Conservation (phyloP, 192 early-diverging fungal genomes). For the Helicostylum pulchrum region DNA sequence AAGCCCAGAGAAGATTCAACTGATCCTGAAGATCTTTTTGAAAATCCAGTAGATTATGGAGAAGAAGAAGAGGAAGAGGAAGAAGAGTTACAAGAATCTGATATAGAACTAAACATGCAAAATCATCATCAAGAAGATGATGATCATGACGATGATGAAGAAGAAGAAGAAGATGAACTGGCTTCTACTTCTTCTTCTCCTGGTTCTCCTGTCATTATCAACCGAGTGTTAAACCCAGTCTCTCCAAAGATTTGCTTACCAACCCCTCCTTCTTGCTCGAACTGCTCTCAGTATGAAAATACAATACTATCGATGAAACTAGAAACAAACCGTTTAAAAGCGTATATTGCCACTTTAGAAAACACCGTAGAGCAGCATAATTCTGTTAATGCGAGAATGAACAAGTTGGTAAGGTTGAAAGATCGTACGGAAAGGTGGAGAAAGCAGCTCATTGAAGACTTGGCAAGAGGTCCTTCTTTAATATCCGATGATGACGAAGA, state of each 20-base stretch:
- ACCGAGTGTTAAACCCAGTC: too few species aligned
- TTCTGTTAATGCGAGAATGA: background rate
- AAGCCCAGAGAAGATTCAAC: constrained; percentile 3
- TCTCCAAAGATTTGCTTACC: too few species aligned
- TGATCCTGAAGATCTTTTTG: constrained; percentile 11
- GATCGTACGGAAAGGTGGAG: constrained; percentile 8
- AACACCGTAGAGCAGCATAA: constrained; percentile 12
- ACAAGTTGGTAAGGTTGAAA: background rate
- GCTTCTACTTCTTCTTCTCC: constrained; percentile 26
- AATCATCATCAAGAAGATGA: background rate
- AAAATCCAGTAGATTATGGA: constrained; percentile 2
- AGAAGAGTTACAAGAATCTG: constrained; percentile 6
- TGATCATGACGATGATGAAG: constrained; percentile 5
- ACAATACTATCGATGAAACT: constrained; percentile 2
- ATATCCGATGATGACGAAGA: constrained; percentile 1
- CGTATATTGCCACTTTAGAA: constrained; percentile 1
- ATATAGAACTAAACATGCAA: background rate
- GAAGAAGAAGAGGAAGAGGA: constrained; percentile 20
- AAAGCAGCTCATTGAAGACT: constrained; percentile 3
- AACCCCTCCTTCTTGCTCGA: background rate
- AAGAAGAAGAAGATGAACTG: constrained; percentile 33
- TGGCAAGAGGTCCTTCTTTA: constrained; percentile 11
- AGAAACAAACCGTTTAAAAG: background rate
- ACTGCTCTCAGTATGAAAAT: background rate
- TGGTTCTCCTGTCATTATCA: constrained; percentile 6